phyloP scores from a whole-genome alignment of 2,329 filamentous ascomycete genomes.

The Balansia obtecta region DNA sequence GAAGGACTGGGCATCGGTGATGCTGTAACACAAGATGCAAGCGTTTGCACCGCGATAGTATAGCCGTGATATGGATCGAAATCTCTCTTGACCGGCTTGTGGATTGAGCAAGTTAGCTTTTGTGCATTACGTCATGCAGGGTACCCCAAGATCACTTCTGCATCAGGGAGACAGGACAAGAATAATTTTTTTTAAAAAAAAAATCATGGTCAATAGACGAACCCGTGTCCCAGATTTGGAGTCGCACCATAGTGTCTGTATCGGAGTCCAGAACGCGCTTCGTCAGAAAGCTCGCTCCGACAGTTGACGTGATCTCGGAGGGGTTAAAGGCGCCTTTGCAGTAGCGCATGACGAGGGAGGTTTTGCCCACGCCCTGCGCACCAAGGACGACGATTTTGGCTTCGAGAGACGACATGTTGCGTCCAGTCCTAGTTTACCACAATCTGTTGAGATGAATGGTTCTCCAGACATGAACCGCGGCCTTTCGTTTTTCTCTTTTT shows the following conservation, averaged over 20 bases:
- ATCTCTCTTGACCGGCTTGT: conserved; percentile 78
- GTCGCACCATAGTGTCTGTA: conserved; percentile 72
- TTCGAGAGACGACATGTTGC: conserved; percentile 49
- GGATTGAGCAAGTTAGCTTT: neutral
- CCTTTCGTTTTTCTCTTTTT: no score
- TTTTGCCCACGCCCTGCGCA: conserved; percentile 70
- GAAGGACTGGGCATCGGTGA: conserved; percentile 76
- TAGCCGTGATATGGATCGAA: conserved; percentile 83
- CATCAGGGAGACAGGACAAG: neutral
- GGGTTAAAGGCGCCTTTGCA: conserved; percentile 61
- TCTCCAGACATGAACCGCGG: no score
- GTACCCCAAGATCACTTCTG: neutral
- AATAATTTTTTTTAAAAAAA: neutral
- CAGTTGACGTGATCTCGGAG: conserved; percentile 53
- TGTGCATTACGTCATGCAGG: neutral
- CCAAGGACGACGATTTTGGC: conserved; percentile 74
- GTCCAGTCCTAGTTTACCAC: neutral
- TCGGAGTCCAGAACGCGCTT: conserved; percentile 74
- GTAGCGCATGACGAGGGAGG: conserved; percentile 63
- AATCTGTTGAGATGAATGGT: neutral
- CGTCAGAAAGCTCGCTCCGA: conserved; percentile 68
- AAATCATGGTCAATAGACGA: conserved; percentile 8
- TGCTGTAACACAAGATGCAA: conserved; percentile 88
- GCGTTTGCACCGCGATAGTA: conserved; percentile 96
- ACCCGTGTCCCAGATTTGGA: conserved; percentile 94